Evolutionary conservation across 371 early-diverging fungal species (phyloP).

Genomic region (Dinochytrium kinnereticum): DNA sequence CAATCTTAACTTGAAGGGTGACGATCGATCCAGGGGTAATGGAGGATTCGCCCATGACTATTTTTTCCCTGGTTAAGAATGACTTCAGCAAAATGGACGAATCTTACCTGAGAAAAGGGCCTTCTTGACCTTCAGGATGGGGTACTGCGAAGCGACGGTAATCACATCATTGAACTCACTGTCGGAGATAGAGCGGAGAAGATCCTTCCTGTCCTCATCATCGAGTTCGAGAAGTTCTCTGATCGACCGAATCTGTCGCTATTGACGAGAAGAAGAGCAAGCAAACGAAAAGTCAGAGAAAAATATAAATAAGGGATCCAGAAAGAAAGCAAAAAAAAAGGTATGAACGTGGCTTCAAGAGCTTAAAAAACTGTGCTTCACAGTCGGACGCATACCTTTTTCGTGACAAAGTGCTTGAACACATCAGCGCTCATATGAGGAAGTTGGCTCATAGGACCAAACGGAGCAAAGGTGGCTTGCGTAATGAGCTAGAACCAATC

Average conservation of each 20-base stretch:
- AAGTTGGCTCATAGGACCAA: slow-evolving; percentile 80
- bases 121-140: slow-evolving; percentile 70
- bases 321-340: too few species aligned
- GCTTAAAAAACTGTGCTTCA: too few species aligned
- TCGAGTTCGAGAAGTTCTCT: slow-evolving; percentile 70
- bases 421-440: slow-evolving; percentile 60
- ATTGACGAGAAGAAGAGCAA: too few species aligned
- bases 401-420: slow-evolving; percentile 46
- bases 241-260: slow-evolving; percentile 58
- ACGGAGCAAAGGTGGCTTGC: slow-evolving; percentile 60
- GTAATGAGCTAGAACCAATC: slow-evolving; percentile 62
- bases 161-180: slow-evolving; percentile 71
- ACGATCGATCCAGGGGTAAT: slow-evolving; percentile 55
- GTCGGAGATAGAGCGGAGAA: slow-evolving; percentile 58
- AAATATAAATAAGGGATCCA: not conserved
- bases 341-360: too few species aligned
- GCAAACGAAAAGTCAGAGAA: too few species aligned
- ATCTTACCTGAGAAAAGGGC: slow-evolving; percentile 73
- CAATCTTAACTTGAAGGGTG: slow-evolving; percentile 50
- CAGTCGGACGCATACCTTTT: too few species aligned
- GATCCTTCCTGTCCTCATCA: slow-evolving; percentile 60
- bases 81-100: not conserved
- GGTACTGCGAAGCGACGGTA: slow-evolving; percentile 77
- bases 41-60: slow-evolving; percentile 52
- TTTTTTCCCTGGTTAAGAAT: not conserved